Conservation (phyloP, 768 basidiomycete genomes). For the Scleroderma citrinum region DNA sequence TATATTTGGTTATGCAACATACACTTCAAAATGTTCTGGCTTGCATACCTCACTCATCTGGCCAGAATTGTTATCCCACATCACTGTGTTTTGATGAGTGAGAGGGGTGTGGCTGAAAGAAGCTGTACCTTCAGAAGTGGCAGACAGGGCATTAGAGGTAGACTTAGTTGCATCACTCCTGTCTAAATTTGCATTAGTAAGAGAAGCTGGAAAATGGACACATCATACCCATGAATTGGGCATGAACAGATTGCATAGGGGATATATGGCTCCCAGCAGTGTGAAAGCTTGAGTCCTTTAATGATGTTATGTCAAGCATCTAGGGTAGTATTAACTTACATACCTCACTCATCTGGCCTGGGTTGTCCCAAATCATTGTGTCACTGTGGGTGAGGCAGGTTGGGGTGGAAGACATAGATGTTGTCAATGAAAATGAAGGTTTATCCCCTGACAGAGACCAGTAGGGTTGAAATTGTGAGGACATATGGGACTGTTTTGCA, state of each 20-base stretch:
- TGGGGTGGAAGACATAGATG: background rate
- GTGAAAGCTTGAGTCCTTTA: background rate
- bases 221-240: background rate
- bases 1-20: too few relatives aligned
- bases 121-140: too few relatives aligned
- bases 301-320: background rate
- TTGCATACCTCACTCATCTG: too few relatives aligned
- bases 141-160: background rate
- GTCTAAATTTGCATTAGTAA: background rate
- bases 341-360: background rate
- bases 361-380: background rate
- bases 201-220: background rate
- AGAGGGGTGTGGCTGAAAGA: background rate
- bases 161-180: background rate
- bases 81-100: background rate
- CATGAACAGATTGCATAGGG: too few relatives aligned
- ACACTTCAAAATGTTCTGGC: too few relatives aligned
- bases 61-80: background rate
- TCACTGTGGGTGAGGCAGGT: background rate
- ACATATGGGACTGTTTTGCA: background rate
- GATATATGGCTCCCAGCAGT: background rate
- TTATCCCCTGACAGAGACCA: background rate
- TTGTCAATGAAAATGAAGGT: too few relatives aligned
- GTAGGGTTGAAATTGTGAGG: background rate
- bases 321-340: background rate